These are phyloP conservation scores for Tilletia caries DNA, from an alignment of 1,284 basidiomycete species.

Conservation along the genomic window DNA sequence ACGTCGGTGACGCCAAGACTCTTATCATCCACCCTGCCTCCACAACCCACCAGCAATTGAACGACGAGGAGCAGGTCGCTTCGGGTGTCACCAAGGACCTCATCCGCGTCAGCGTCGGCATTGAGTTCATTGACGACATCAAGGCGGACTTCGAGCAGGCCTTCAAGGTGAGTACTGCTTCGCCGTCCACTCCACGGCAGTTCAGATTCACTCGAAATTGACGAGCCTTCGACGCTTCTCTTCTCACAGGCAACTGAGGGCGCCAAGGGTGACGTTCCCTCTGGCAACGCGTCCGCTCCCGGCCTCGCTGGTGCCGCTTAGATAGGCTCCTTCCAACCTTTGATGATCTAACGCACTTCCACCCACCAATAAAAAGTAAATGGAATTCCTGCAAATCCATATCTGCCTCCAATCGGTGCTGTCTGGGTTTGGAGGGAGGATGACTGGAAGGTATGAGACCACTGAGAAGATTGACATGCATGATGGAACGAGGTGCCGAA, in stretches of 20 bases:
- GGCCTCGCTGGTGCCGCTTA: slow-evolving; percentile 36
- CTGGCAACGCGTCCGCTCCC: slow-evolving; percentile 33
- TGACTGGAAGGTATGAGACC: no score
- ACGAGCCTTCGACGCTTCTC: not conserved
- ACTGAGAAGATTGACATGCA: no score
- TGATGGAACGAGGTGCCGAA: no score
- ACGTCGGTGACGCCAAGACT: slow-evolving; percentile 50
- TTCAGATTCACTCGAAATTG: not conserved
- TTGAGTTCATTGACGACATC: slow-evolving; percentile 68
- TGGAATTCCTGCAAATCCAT: slow-evolving; percentile 18
- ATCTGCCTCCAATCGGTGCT: no score
- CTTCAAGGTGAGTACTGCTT: slow-evolving; percentile 43
- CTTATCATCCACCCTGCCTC: slow-evolving; percentile 66
- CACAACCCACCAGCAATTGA: slow-evolving; percentile 79
- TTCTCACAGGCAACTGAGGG: slow-evolving; percentile 22
- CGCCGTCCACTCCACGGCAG: not conserved
- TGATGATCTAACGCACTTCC: not conserved
- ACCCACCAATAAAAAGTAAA: not conserved
- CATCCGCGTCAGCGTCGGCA: slow-evolving; percentile 75
- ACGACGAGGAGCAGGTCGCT: slow-evolving; percentile 65
- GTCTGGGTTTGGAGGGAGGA: no score
- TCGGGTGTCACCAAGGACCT: slow-evolving; percentile 77
- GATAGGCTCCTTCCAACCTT: not conserved
- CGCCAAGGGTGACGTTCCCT: slow-evolving; percentile 27
- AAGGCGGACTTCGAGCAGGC: slow-evolving; percentile 77